These are phyloP conservation scores for Thielaviopsis cerberus DNA, from an alignment of 2,329 filamentous ascomycete species.

Conservation along the genomic window DNA sequence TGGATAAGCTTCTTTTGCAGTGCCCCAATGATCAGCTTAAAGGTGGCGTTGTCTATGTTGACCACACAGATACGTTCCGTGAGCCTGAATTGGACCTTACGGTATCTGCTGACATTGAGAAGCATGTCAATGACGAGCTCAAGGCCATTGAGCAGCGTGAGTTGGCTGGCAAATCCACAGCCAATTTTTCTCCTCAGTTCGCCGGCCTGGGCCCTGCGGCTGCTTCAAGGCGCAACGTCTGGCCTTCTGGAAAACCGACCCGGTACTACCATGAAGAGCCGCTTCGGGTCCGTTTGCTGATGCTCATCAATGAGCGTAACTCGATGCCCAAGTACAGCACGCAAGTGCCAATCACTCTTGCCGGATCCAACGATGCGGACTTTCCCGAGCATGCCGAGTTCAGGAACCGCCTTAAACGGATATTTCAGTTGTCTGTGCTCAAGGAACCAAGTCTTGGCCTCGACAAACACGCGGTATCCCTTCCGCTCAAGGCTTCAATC, in stretches of 20 bases:
- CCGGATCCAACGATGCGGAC: neutral
- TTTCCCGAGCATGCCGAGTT: constrained; percentile 1
- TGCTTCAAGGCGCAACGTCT: neutral
- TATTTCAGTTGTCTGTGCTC: neutral
- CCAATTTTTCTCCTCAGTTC: neutral
- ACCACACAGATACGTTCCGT: constrained; percentile 8
- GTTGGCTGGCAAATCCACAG: neutral
- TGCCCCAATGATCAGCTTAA: neutral
- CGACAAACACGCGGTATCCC: neutral
- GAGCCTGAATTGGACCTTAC: constrained; percentile 7
- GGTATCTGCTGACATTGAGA: constrained; percentile 3
- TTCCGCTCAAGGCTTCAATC: neutral
- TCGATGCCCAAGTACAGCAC: neutral
- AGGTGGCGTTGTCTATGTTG: constrained; percentile 6
- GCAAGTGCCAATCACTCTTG: neutral
- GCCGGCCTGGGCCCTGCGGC: neutral
- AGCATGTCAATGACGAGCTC: constrained; percentile 1
- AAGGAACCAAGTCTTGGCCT: neutral
- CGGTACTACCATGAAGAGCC: constrained; percentile 1
- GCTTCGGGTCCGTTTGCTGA: neutral
- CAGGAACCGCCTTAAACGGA: neutral
- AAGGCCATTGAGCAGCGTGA: neutral
- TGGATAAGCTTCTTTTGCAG: constrained; percentile 28
- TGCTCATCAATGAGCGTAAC: constrained; percentile 1
- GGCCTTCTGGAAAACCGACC: neutral